Conservation (phyloP, 2,329 filamentous ascomycete genomes). For the Venturia oleaginea region DNA sequence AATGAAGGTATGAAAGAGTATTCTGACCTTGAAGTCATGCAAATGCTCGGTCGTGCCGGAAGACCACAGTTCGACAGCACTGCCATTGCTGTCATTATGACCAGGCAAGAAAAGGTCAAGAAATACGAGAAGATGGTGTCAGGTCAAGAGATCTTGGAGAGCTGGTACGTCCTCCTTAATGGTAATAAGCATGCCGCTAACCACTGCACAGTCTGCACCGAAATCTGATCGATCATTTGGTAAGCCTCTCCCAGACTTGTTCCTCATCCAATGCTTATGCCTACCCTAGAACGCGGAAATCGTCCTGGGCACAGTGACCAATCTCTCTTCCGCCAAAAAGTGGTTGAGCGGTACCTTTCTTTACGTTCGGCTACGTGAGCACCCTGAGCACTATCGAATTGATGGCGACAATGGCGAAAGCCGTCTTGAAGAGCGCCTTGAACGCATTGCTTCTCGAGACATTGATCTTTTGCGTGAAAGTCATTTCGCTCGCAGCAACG, state of each 20-base stretch:
- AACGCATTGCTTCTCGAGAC: constrained; percentile 61
- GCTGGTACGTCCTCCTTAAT: constrained; percentile 36
- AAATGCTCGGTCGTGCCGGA: constrained; percentile 80
- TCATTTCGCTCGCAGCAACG: constrained; percentile 42
- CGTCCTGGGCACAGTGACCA: constrained; percentile 61
- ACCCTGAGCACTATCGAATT: constrained; percentile 62
- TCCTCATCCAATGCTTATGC: background rate
- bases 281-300: constrained; percentile 60
- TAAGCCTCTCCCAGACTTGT: constrained; percentile 15
- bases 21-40: constrained; percentile 76
- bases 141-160: constrained; percentile 66
- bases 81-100: constrained; percentile 73
- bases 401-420: constrained; percentile 40
- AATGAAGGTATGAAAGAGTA: constrained; percentile 57
- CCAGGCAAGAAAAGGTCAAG: constrained; percentile 51
- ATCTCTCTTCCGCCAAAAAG: constrained; percentile 54
- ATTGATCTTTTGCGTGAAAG: constrained; percentile 55
- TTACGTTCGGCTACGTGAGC: constrained; percentile 61
- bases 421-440: constrained; percentile 53
- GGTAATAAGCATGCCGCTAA: background rate
- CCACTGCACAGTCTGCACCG: constrained; percentile 50
- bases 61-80: constrained; percentile 73
- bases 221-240: constrained; percentile 69
- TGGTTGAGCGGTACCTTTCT: constrained; percentile 76
- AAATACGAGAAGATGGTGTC: constrained; percentile 67